phyloP scores from a whole-genome alignment of 371 early-diverging fungal species.

The Sporodiniella umbellata region DNA sequence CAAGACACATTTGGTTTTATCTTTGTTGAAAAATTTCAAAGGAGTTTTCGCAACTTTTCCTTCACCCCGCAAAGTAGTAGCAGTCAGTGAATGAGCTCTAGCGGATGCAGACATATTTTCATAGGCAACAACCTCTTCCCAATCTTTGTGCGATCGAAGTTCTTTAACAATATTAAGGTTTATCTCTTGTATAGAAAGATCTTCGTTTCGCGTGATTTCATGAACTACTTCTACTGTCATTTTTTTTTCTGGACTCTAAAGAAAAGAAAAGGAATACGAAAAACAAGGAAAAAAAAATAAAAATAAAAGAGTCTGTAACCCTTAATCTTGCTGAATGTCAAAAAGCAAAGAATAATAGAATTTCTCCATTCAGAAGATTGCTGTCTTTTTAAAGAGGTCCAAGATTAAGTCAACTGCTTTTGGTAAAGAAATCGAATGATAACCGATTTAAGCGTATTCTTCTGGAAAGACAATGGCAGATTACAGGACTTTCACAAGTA shows the following conservation, averaged over 20 bases:
- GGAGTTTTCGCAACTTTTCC: conserved; percentile 43
- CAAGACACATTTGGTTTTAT: conserved; percentile 40
- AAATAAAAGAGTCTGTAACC: neutral
- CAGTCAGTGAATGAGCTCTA: conserved; percentile 46
- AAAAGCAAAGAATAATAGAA: neutral
- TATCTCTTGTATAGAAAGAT: conserved; percentile 24
- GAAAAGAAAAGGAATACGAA: neutral
- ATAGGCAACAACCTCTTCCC: conserved; percentile 43
- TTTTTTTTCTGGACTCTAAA: neutral
- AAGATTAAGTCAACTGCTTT: too few relatives aligned
- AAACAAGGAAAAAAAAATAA: neutral
- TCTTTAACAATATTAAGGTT: conserved; percentile 17
- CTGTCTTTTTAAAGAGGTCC: too few relatives aligned
- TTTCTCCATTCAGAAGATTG: too few relatives aligned
- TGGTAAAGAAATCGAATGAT: too few relatives aligned
- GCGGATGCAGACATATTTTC: conserved; percentile 35
- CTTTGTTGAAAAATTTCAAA: conserved; percentile 40
- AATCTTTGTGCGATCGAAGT: conserved; percentile 26
- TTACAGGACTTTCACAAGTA: too few relatives aligned
- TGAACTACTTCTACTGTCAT: conserved; percentile 6
- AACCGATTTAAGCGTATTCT: too few relatives aligned
- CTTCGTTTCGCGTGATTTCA: conserved; percentile 3
- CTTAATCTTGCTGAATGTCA: conserved; percentile 1
- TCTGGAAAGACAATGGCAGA: too few relatives aligned
- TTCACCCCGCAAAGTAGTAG: conserved; percentile 49